Percentiles rank a stretch among this genome's conserved stretches.
Evolutionary conservation across 768 basidiomycete species (phyloP).

Genomic region (Antrodiella citrinella): DNA sequence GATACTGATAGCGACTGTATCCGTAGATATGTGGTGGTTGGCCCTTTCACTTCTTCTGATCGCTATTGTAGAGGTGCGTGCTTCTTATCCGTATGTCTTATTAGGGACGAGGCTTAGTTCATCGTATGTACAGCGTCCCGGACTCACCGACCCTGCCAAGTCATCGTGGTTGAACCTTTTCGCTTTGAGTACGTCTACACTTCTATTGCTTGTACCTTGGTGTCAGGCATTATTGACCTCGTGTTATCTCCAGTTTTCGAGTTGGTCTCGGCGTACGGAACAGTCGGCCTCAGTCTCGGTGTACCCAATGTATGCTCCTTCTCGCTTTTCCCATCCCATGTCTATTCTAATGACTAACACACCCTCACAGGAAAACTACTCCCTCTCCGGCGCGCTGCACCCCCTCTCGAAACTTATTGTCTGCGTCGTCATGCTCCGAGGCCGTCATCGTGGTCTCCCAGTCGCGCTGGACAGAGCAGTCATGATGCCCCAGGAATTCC

Average conservation of each 20-base stretch:
- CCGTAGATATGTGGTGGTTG: constrained; percentile 94
- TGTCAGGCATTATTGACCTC: neutral
- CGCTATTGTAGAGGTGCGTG: constrained; percentile 85
- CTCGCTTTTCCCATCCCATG: neutral
- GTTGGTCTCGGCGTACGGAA: constrained; percentile 79
- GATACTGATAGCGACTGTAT: neutral
- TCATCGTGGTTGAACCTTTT: constrained; percentile 79
- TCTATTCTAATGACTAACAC: neutral
- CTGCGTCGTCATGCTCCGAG: constrained; percentile 87
- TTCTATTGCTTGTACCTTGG: no score
- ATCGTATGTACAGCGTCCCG: constrained; percentile 50
- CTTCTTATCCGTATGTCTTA: no score
- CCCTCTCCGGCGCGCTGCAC: constrained; percentile 69
- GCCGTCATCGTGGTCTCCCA: constrained; percentile 82
- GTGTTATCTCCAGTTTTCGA: constrained; percentile 76
- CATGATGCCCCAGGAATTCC: no score
- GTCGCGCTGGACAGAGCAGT: constrained; percentile 86
- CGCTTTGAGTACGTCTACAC: constrained; percentile 46
- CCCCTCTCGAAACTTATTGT: constrained; percentile 84
- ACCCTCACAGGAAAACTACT: constrained; percentile 61
- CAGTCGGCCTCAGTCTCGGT: constrained; percentile 84
- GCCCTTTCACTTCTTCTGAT: constrained; percentile 76
- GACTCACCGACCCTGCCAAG: constrained; percentile 44
- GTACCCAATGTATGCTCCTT: constrained; percentile 50
- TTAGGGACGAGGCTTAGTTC: no score